A percentile compares a stretch with the other conserved stretches of the same genome.
Evolutionary conservation across 768 basidiomycete genomes (phyloP).

Genomic region (Mrakia blollopis): DNA sequence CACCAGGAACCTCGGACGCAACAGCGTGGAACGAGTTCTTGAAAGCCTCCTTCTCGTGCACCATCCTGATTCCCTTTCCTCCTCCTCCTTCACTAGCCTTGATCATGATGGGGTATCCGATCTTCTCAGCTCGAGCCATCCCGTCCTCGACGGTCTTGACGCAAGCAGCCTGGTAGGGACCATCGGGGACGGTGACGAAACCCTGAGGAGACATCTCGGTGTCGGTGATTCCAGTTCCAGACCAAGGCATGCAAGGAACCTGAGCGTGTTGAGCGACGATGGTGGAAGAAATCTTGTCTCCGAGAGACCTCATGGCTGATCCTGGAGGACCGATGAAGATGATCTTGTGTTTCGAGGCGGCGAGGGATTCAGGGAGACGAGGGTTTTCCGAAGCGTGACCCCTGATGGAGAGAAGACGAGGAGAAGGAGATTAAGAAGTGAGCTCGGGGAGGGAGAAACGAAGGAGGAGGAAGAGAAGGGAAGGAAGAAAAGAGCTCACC

Average conservation of each 20-base stretch:
- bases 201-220: conserved; percentile 78
- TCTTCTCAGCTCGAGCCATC: conserved; percentile 69
- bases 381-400: conserved; percentile 99
- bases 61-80: conserved; percentile 97
- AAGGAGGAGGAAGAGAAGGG: not conserved
- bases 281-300: conserved; percentile 99
- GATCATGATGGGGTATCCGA: conserved; percentile 98
- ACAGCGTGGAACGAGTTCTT: conserved; percentile 93
- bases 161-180: conserved; percentile 81
- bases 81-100: conserved; percentile 99
- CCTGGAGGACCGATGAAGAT: conserved; percentile 99
- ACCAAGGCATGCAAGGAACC: conserved; percentile 99
- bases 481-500: conserved; percentile 49
- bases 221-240: conserved; percentile 85
- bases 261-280: conserved; percentile 96
- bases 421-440: not conserved
- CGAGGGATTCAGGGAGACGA: conserved; percentile 84
- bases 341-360: conserved; percentile 88
- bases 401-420: conserved; percentile 38
- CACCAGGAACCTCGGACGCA: conserved; percentile 92
- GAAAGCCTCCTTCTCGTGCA: conserved; percentile 78
- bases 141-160: conserved; percentile 84
- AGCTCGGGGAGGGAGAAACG: not conserved
- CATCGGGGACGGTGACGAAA: conserved; percentile 89
- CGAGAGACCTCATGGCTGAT: conserved; percentile 96